A percentile compares a stretch with the other conserved stretches of the same genome.
These are phyloP conservation scores for Cadophora gregata DNA, from an alignment of 2,329 filamentous ascomycete species.

Conservation along the genomic window DNA sequence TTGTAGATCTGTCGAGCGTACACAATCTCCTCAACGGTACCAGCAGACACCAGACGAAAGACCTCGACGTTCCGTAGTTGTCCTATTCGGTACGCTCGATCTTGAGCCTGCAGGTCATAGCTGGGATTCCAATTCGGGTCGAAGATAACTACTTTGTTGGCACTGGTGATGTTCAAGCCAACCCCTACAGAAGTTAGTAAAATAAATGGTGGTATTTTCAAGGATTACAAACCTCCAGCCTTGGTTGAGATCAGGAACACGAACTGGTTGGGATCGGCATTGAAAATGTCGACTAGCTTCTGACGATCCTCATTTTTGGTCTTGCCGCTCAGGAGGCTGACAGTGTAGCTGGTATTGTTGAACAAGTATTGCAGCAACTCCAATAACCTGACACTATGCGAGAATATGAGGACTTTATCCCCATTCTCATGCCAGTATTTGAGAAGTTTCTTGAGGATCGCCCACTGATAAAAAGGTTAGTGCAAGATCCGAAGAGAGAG, in stretches of 20 bases:
- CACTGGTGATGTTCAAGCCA: conserved; percentile 94
- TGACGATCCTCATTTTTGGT: conserved; percentile 85
- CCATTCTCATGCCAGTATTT: conserved; percentile 89
- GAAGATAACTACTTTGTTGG: conserved; percentile 97
- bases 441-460: conserved; percentile 83
- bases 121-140: conserved; percentile 98
- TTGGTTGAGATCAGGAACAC: conserved; percentile 96
- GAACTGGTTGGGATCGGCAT: conserved; percentile 84
- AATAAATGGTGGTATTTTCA: background rate
- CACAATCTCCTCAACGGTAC: conserved; percentile 96
- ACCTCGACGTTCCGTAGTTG: conserved; percentile 94
- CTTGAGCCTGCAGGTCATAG: conserved; percentile 94
- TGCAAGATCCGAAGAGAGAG: background rate
- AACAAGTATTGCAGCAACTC: conserved; percentile 87
- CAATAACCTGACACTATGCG: conserved; percentile 85
- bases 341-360: conserved; percentile 85
- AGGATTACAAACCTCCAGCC: conserved; percentile 65
- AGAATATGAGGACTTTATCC: conserved; percentile 96
- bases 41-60: conserved; percentile 86
- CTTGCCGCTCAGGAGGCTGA: conserved; percentile 87
- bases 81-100: conserved; percentile 94
- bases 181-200: conserved; percentile 56
- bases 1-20: conserved; percentile 99
- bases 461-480: conserved; percentile 66
- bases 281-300: conserved; percentile 86